Percentiles rank a stretch among this genome's conserved stretches.
phyloP scores from a whole-genome alignment of 805 yeast species.

The Clavispora phyllophila region DNA sequence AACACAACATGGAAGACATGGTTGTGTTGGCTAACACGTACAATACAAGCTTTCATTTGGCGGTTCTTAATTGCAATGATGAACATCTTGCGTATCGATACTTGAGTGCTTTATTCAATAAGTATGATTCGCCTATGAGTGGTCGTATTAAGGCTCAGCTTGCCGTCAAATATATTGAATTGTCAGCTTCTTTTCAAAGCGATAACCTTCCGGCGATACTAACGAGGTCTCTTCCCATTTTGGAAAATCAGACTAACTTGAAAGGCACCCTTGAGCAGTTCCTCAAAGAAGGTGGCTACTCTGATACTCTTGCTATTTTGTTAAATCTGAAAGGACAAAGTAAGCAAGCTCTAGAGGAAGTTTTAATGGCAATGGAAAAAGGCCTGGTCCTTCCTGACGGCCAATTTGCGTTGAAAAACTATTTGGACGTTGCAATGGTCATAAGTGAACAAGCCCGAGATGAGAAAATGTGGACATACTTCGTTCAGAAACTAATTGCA shows the following conservation, averaged over 20 bases:
- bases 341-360: constrained; percentile 26
- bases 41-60: constrained; percentile 36
- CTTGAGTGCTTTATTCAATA: constrained; percentile 23
- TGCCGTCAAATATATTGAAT: constrained; percentile 20
- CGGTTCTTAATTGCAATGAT: constrained; percentile 27
- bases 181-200: constrained; percentile 19
- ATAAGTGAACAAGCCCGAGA: constrained; percentile 11
- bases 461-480: constrained; percentile 26
- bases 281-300: constrained; percentile 19
- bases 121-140: not conserved
- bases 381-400: not conserved
- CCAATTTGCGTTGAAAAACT: not conserved
- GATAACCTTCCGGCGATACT: constrained; percentile 13
- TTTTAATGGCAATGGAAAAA: not conserved
- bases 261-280: constrained; percentile 13
- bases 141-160: constrained; percentile 2
- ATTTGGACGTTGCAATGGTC: constrained; percentile 3
- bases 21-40: constrained; percentile 31
- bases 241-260: constrained; percentile 4
- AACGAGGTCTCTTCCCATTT: constrained; percentile 3
- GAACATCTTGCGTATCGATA: constrained; percentile 24
- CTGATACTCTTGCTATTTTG: constrained; percentile 29
- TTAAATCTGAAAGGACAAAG: constrained; percentile 17
- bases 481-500: constrained; percentile 22
- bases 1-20: constrained; percentile 29